A percentile compares a stretch with the other conserved stretches of the same genome.
phyloP scores from a whole-genome alignment of 2,329 filamentous ascomycete species.

The Sporothrix inflata region DNA sequence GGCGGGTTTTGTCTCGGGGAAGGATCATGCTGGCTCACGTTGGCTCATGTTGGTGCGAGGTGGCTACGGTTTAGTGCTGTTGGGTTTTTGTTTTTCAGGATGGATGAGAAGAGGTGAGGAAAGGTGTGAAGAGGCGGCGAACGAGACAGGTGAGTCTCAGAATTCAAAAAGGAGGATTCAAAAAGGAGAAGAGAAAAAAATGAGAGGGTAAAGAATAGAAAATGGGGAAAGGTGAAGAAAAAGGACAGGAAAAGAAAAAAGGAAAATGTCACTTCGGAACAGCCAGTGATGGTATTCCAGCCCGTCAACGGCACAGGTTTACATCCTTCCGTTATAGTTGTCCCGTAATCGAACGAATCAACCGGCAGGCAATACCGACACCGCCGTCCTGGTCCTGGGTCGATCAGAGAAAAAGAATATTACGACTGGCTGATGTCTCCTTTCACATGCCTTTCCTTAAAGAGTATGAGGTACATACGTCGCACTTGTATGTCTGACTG shows the following conservation, averaged over 20 bases:
- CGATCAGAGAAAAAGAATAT: background rate
- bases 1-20: background rate
- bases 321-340: conserved; percentile 5
- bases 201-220: background rate
- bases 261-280: background rate
- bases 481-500: background rate
- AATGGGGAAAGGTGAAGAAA: too few species aligned
- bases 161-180: too few species aligned
- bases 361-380: background rate
- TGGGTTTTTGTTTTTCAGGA: background rate
- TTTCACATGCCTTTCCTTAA: background rate
- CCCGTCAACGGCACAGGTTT: background rate
- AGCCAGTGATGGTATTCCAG: background rate
- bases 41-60: too few species aligned
- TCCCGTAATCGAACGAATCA: background rate
- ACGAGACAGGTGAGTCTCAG: too few species aligned
- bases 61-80: too few species aligned
- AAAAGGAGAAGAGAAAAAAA: background rate
- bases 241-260: background rate
- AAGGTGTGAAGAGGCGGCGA: too few species aligned
- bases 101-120: background rate
- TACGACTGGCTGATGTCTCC: background rate
- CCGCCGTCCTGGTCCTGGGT: conserved; percentile 12
- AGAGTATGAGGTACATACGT: too few species aligned
- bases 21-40: background rate